phyloP scores from a whole-genome alignment of 1,284 basidiomycete species.

The Cutaneotrichosporon sp. region DNA sequence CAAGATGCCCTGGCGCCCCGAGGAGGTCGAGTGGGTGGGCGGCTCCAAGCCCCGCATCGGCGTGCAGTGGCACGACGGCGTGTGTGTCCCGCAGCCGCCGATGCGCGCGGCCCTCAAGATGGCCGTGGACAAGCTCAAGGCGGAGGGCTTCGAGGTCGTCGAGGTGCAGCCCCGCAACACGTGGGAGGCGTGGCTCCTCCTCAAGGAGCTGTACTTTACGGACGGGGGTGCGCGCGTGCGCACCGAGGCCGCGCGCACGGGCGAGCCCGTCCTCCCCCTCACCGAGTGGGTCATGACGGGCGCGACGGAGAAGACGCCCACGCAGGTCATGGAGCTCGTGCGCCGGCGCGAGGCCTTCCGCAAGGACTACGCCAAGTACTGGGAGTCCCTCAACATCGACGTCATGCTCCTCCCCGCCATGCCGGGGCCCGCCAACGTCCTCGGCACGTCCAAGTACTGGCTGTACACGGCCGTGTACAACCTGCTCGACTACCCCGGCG shows the following conservation, averaged over 20 bases:
- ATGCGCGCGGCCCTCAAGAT: conserved; percentile 43
- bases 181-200: conserved; percentile 35
- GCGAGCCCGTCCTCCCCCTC: conserved; percentile 39
- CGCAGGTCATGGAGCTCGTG: conserved; percentile 39
- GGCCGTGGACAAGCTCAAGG: conserved; percentile 33
- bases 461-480: conserved; percentile 68
- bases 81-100: conserved; percentile 45
- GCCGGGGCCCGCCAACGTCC: conserved; percentile 41
- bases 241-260: conserved; percentile 18
- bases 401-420: conserved; percentile 43
- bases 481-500: conserved; percentile 65
- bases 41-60: conserved; percentile 38
- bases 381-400: conserved; percentile 35
- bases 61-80: conserved; percentile 49
- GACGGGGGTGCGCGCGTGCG: conserved; percentile 42
- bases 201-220: conserved; percentile 37
- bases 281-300: conserved; percentile 35
- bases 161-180: conserved; percentile 32
- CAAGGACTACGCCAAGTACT: conserved; percentile 30
- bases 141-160: conserved; percentile 32
- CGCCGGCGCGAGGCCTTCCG: conserved; percentile 34
- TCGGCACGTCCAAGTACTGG: conserved; percentile 45
- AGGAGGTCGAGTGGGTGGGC: conserved; percentile 21
- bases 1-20: conserved; percentile 41
- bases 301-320: conserved; percentile 23